Evolutionary conservation across 163 green algal genomes (phyloP).

Genomic region (Trebouxiophyceae sp.): DNA sequence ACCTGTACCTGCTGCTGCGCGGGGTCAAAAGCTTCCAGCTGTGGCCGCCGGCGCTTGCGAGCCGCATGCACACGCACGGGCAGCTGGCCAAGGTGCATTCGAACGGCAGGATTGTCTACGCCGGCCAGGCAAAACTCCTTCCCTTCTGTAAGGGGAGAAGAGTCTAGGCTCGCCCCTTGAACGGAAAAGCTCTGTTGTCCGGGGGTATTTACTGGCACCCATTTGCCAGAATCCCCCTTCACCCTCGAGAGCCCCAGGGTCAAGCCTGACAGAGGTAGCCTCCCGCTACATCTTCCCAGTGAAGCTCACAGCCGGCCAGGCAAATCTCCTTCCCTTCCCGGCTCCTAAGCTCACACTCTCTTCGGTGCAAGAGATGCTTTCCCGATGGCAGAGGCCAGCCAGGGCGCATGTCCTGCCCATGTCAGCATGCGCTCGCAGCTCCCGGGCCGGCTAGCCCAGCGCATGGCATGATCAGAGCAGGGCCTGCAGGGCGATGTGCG

Average conservation of each 20-base stretch:
- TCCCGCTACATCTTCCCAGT: no score
- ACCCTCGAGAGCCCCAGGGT: no score
- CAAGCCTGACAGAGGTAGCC: no score
- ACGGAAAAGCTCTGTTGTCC: background rate
- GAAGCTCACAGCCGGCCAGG: no score
- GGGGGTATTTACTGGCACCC: background rate
- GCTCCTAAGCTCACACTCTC: background rate
- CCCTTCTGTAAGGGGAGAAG: background rate
- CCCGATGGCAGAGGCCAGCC: constrained; percentile 1
- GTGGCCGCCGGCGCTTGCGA: constrained; percentile 46
- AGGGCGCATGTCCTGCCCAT: no score
- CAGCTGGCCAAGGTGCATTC: constrained; percentile 23
- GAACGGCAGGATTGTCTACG: constrained; percentile 73
- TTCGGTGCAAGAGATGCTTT: background rate
- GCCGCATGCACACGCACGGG: constrained; percentile 65
- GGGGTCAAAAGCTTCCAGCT: constrained; percentile 78
- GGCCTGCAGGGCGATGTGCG: constrained; percentile 30
- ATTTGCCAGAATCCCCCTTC: no score
- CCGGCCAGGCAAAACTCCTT: constrained; percentile 35
- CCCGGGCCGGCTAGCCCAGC: no score
- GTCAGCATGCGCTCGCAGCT: no score
- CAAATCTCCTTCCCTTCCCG: background rate
- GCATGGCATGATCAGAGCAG: background rate
- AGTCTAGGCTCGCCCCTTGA: background rate
- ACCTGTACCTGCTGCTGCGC: constrained; percentile 80